A percentile compares a stretch with the other conserved stretches of the same genome.
Conservation (phyloP, 1,284 basidiomycete species). For the Malassezia sp. region DNA sequence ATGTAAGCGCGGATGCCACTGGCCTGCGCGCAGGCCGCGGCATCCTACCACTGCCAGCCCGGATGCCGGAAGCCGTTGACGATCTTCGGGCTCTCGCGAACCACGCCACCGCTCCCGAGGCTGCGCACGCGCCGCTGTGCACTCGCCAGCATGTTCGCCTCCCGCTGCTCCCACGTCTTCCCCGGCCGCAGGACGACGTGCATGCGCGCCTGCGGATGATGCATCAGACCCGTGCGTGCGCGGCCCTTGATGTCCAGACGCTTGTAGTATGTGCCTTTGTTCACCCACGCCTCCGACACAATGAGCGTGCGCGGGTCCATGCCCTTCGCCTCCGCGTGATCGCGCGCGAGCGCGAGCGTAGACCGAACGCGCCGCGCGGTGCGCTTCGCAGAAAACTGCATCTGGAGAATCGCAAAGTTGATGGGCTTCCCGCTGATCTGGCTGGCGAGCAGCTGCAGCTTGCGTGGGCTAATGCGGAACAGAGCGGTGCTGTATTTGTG, state of each 20-base stretch:
- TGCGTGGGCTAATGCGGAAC: conserved; percentile 86
- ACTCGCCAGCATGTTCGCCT: conserved; percentile 56
- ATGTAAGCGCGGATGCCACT: background rate
- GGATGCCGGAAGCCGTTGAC: conserved; percentile 39
- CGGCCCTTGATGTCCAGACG: conserved; percentile 77
- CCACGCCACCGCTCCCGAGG: conserved; percentile 53
- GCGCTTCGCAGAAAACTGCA: conserved; percentile 86
- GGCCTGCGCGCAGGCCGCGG: background rate
- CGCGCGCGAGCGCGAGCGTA: conserved; percentile 73
- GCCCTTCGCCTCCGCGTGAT: conserved; percentile 74
- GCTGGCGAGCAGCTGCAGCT: conserved; percentile 73
- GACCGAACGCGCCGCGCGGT: conserved; percentile 73
- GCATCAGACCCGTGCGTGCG: conserved; percentile 65
- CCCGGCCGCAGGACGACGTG: conserved; percentile 73
- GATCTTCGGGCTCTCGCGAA: conserved; percentile 24
- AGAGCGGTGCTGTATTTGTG: conserved; percentile 80
- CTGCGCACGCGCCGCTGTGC: conserved; percentile 66
- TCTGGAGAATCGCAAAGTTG: conserved; percentile 88
- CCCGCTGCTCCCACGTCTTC: conserved; percentile 62
- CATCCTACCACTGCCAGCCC: conserved; percentile 35
- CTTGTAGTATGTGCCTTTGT: conserved; percentile 63
- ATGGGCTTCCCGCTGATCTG: conserved; percentile 58
- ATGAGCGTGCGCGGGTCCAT: conserved; percentile 64
- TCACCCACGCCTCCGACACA: conserved; percentile 84
- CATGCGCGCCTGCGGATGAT: conserved; percentile 66